phyloP scores from a whole-genome alignment of 1,139 yeast species.

The Suhomyces taliae region DNA sequence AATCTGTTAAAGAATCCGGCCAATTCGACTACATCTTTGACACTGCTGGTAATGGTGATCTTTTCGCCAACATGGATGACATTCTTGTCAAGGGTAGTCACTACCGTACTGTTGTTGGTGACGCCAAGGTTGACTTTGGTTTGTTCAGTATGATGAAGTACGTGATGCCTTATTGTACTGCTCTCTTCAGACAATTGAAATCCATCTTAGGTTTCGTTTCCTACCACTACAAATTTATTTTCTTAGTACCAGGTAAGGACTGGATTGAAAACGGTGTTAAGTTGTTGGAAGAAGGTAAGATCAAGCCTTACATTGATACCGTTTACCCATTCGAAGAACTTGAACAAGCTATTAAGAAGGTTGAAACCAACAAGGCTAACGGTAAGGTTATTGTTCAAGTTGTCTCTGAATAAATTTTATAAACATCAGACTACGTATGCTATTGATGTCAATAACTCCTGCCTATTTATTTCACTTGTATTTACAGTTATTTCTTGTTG shows the following conservation, averaged over 20 bases:
- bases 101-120: slow-evolving; percentile 56
- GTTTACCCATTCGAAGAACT: slow-evolving; percentile 50
- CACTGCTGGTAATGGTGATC: slow-evolving; percentile 29
- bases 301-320: slow-evolving; percentile 53
- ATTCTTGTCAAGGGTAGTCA: slow-evolving; percentile 31
- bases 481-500: no score
- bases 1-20: slow-evolving; percentile 26
- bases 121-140: slow-evolving; percentile 33
- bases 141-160: slow-evolving; percentile 6
- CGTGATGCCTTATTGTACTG: background rate
- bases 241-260: slow-evolving; percentile 16
- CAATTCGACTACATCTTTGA: slow-evolving; percentile 41
- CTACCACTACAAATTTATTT: slow-evolving; percentile 14
- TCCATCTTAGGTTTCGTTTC: slow-evolving; percentile 16
- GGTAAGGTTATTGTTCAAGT: slow-evolving; percentile 61
- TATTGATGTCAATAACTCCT: no score
- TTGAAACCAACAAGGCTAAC: slow-evolving; percentile 48
- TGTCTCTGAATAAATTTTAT: background rate
- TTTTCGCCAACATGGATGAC: slow-evolving; percentile 22
- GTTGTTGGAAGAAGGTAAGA: slow-evolving; percentile 40
- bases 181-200: slow-evolving; percentile 10
- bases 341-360: slow-evolving; percentile 48
- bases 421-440: no score
- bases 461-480: no score
- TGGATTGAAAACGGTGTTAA: slow-evolving; percentile 28